Evolutionary conservation across 257 asterid species (phyloP).

Genomic region (Jacaranda copaia): DNA sequence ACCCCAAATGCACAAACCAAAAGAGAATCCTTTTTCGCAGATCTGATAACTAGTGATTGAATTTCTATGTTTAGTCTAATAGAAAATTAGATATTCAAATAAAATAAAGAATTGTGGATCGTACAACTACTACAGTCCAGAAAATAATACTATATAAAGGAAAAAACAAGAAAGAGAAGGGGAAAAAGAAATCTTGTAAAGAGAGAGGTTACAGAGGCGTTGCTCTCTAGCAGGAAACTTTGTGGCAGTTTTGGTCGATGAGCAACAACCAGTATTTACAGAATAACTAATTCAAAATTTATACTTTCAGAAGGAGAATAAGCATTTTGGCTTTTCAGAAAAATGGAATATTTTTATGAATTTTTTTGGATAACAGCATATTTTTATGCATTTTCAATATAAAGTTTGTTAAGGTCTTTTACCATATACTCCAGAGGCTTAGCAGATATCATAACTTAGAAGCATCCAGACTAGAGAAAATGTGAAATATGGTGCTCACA

Average conservation of each 20-base stretch:
- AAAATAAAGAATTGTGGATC: too few species aligned
- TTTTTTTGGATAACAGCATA: not conserved
- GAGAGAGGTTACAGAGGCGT: not conserved
- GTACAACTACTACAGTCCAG: too few species aligned
- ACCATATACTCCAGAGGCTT: not conserved
- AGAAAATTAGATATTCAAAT: too few species aligned
- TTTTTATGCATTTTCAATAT: not conserved
- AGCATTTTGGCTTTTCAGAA: not conserved
- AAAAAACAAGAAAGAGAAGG: not conserved
- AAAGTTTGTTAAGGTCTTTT: not conserved
- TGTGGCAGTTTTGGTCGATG: not conserved
- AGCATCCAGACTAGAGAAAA: slow-evolving; percentile 17
- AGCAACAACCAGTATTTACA: not conserved
- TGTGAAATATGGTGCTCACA: not conserved
- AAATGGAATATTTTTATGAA: not conserved
- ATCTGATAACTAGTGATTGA: too few species aligned
- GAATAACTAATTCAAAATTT: not conserved
- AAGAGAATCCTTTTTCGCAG: too few species aligned
- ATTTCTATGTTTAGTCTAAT: too few species aligned
- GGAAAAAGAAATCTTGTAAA: not conserved
- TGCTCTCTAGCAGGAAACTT: not conserved
- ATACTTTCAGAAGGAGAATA: not conserved
- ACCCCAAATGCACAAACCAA: too few species aligned
- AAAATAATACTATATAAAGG: not conserved
- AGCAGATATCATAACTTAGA: not conserved